Conservation (phyloP, 495 filamentous ascomycete species). For the Penicillium canariense region DNA sequence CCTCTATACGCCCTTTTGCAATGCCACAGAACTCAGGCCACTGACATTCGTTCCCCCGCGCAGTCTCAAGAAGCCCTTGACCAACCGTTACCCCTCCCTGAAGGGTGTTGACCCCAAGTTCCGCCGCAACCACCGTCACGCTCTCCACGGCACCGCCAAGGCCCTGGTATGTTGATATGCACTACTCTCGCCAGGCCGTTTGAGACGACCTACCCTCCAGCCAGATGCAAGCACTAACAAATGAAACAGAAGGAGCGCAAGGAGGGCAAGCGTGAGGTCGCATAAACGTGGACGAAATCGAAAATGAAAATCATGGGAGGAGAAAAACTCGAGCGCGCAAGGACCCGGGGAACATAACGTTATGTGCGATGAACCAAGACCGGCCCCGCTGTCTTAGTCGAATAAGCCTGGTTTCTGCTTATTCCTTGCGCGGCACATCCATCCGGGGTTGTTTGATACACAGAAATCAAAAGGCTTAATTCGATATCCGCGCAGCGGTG, state of each 20-base stretch:
- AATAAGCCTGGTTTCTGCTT: constrained; percentile 35
- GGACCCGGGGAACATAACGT: constrained; percentile 39
- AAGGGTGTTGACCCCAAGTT: constrained; percentile 99
- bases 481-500: constrained; percentile 30
- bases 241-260: constrained; percentile 85
- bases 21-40: constrained; percentile 13
- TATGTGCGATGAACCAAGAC: constrained; percentile 35
- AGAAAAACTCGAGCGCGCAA: constrained; percentile 36
- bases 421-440: constrained; percentile 28
- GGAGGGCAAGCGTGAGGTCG: constrained; percentile 91
- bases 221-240: constrained; percentile 38
- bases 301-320: constrained; percentile 30
- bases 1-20: background rate
- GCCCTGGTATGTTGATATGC: constrained; percentile 75
- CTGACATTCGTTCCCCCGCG: constrained; percentile 34
- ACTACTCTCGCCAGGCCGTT: background rate
- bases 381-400: constrained; percentile 26
- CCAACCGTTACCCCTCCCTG: constrained; percentile 95
- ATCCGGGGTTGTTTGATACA: constrained; percentile 31
- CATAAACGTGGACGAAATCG: constrained; percentile 54
- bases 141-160: constrained; percentile 96
- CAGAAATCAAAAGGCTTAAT: constrained; percentile 38
- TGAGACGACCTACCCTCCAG: background rate
- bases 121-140: constrained; percentile 98
- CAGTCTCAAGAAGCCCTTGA: constrained; percentile 99